Evolutionary conservation across 192 early-diverging fungal species (phyloP).

Genomic region (Coemansia sp.): DNA sequence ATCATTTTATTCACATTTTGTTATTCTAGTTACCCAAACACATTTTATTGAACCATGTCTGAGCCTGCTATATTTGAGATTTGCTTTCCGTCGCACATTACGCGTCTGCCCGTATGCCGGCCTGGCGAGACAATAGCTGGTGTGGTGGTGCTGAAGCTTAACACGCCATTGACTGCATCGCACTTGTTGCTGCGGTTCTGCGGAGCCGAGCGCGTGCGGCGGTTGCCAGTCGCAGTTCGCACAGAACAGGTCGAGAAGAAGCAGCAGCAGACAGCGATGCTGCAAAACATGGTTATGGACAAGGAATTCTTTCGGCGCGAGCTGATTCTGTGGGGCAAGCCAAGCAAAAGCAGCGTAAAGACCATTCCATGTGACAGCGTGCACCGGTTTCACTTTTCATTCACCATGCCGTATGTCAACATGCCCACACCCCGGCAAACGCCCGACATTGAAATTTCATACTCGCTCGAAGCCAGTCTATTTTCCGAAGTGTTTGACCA

Average conservation of each 20-base stretch:
- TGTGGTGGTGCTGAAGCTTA: conserved; percentile 51
- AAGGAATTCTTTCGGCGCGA: conserved; percentile 55
- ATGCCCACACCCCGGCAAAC: conserved; percentile 55
- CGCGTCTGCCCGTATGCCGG: conserved; percentile 43
- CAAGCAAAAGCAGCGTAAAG: conserved; percentile 22
- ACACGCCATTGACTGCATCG: conserved; percentile 40
- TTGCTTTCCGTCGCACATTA: conserved; percentile 54
- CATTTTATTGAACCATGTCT: conserved; percentile 19
- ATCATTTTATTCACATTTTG: background rate
- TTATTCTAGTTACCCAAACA: background rate
- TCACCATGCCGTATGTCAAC: conserved; percentile 56
- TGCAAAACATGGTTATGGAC: conserved; percentile 51
- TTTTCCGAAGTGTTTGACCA: conserved; percentile 37
- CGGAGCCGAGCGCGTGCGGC: conserved; percentile 51
- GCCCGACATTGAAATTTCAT: conserved; percentile 51
- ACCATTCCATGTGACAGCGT: conserved; percentile 32
- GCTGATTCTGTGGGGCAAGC: conserved; percentile 51
- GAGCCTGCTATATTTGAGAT: conserved; percentile 52
- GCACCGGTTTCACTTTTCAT: conserved; percentile 55
- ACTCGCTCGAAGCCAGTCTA: conserved; percentile 47
- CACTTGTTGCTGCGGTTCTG: conserved; percentile 46
- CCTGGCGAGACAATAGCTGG: conserved; percentile 53
- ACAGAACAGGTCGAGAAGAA: conserved; percentile 27
- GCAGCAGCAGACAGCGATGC: conserved; percentile 43
- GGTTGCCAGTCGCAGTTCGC: conserved; percentile 39